phyloP scores from a whole-genome alignment of 2,329 filamentous ascomycete genomes.

The Fusarium camptoceras region DNA sequence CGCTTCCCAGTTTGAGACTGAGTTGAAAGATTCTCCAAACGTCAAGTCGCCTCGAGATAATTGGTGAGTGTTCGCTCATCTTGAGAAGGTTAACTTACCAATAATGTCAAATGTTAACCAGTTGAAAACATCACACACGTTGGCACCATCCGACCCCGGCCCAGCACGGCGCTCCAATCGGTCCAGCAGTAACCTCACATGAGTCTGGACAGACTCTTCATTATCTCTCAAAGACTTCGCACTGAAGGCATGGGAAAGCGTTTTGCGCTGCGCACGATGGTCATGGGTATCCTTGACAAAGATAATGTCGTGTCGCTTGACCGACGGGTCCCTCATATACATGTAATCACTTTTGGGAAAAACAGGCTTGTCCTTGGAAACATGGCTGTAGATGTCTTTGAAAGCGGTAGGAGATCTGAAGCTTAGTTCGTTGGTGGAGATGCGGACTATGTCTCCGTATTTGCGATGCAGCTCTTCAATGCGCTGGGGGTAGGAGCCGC shows the following conservation, averaged over 20 bases:
- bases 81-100: background rate
- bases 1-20: slow-evolving; percentile 2
- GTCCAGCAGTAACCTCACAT: slow-evolving; percentile 2
- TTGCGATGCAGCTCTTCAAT: slow-evolving; percentile 13
- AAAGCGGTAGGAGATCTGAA: slow-evolving; percentile 23
- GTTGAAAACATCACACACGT: slow-evolving; percentile 20
- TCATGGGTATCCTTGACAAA: slow-evolving; percentile 14
- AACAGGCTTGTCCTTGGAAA: background rate
- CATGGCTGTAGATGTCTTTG: slow-evolving; percentile 38
- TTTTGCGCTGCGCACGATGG: slow-evolving; percentile 13
- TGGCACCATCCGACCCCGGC: background rate
- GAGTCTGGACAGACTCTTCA: slow-evolving; percentile 9
- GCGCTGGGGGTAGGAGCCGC: background rate
- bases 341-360: slow-evolving; percentile 27
- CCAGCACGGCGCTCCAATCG: slow-evolving; percentile 3
- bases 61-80: rapidly evolving
- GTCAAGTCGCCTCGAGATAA: slow-evolving; percentile 7
- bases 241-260: slow-evolving; percentile 30
- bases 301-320: slow-evolving; percentile 4
- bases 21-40: slow-evolving; percentile 31
- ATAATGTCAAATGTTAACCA: slow-evolving; percentile 33
- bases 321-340: slow-evolving; percentile 6
- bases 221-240: slow-evolving; percentile 12
- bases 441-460: slow-evolving; percentile 39
- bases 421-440: slow-evolving; percentile 32